Evolutionary conservation across 202 grass and related monocot species (phyloP), one percentile per base, ranked within the genome.

Genomic region (Dendrocalamus latiflorus): DNA sequence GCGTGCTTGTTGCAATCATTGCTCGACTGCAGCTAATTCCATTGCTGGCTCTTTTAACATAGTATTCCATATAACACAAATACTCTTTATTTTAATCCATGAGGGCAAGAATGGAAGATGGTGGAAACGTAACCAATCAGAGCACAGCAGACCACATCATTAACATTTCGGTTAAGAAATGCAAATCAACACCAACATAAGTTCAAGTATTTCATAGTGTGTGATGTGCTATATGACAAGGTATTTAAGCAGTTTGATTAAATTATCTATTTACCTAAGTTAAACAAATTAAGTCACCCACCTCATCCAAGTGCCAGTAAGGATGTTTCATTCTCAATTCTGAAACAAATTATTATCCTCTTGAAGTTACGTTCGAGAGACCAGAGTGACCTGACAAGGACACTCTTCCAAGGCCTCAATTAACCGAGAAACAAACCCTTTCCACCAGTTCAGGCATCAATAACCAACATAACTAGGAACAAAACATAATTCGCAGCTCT

Each of bases 401-500:
- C n/a, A n/a, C n/a, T n/a, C n/a, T n/a, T n/a, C n/a, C n/a, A n/a
- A n/a, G n/a, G n/a, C n/a, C n/a, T n/a, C n/a, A n/a, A n/a, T n/a
- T n/a, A n/a, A n/a, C n/a, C n/a, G n/a, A n/a, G n/a, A n/a, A n/a
- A n/a, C n/a, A n/a, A n/a, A n/a, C 28, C 15, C 44, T 86, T 15
- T 68, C 38, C 41, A 75, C 50, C 4, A 59, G 11, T 44, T 70
- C 64, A 82, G 17, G 34, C 3, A 72, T 13, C 75, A 82, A 64
- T 18, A 70, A 65, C 65, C 84, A 82, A 77, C 77, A n/a, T 71
- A 83, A 77, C 44, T 41, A 63, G 22, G 43, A 15, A 64, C 20
- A 36, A 24, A 77, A 39, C 65, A 72, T 24, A n/a, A n/a, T n/a
- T n/a, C n/a, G n/a, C n/a, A n/a, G n/a, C n/a, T n/a, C n/a, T n/a